Evolutionary conservation across 1,139 yeast species (phyloP), one percentile per base, ranked within the genome.

Genomic region (Lodderomyces theae): DNA sequence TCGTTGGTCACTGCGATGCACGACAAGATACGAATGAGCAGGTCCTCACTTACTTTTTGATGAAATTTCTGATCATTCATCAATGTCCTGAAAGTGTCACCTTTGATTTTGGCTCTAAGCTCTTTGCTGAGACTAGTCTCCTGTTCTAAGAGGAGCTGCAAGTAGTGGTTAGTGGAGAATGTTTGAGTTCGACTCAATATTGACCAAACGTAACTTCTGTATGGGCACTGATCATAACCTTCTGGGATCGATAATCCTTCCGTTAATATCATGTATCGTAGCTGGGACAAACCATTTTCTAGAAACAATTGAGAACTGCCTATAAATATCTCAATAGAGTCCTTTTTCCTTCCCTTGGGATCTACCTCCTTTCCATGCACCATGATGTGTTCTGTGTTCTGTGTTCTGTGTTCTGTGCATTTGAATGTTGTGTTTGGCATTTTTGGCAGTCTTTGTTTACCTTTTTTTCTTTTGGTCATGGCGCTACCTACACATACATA

Each of bases 21-120:
- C 32, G 87, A 83, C 30, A 89, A 69, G 2, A 88, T 68, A 34
- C 97, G 63, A 15, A 84, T 74, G 38, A 89, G 64, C 3, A 86
- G 65, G 5, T 77, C 79, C 53, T 88, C 95, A 29, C 79, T 62
- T 1, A 89, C 96, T 46, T 76, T 76, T 43, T 65, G 65, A 49
- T 80, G 82, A 63, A 89, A 89, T 30, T 63, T 60, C 33, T 70
- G 66, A 58, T 89, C 96, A 37, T 88, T 82, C 62, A 86, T 84
- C 50, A 89, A 71, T 0, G 97, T 89, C 41, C 97, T 66, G 53
- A 88, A 88, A 1, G 96, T 86, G 56, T 89, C 97, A 59, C 89
- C 86, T 45, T 82, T 75, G 48, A 89, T 89, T 61, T 89, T 89
- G 38, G 77, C 72, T 46, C 81, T 79, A 3, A 81, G 70, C 21